Percentiles rank a stretch among this genome's conserved stretches.
phyloP scores from a whole-genome alignment of 441 rosid species.

The Metrosideros polymorpha region DNA sequence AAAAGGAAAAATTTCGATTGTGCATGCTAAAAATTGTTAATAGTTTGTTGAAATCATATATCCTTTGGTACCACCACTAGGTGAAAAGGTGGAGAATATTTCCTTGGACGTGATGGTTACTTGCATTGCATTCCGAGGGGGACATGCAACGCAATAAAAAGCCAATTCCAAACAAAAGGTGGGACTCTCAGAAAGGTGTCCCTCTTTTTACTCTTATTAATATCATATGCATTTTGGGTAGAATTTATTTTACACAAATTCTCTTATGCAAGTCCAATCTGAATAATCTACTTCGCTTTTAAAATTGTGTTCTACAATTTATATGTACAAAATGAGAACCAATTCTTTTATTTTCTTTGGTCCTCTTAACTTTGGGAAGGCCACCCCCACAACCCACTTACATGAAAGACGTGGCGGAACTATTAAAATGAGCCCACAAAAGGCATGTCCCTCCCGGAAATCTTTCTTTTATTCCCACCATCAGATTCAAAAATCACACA shows the following conservation, averaged over 20 bases:
- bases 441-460: neutral
- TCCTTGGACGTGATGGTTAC: conserved; percentile 8
- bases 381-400: conserved; percentile 4
- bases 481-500: neutral
- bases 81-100: conserved; percentile 7
- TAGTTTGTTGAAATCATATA: neutral
- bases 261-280: neutral
- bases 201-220: conserved; percentile 9
- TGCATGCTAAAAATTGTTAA: neutral
- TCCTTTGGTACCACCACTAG: neutral
- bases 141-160: conserved; percentile 25
- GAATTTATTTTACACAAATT: neutral
- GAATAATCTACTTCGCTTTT: neutral
- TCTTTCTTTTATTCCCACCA: neutral
- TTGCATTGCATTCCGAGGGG: conserved; percentile 4
- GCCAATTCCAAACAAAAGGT: conserved; percentile 1
- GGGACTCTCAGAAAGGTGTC: conserved; percentile 22
- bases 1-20: neutral
- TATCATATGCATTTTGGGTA: neutral
- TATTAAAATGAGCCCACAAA: neutral
- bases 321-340: neutral
- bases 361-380: conserved; percentile 17
- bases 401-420: neutral
- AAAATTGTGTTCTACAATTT: neutral
- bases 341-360: neutral